Percentiles rank a stretch among this genome's conserved stretches.
These are phyloP conservation scores for Suhomyces guaymorum DNA, from an alignment of 1,139 yeast genomes.

Conservation along the genomic window DNA sequence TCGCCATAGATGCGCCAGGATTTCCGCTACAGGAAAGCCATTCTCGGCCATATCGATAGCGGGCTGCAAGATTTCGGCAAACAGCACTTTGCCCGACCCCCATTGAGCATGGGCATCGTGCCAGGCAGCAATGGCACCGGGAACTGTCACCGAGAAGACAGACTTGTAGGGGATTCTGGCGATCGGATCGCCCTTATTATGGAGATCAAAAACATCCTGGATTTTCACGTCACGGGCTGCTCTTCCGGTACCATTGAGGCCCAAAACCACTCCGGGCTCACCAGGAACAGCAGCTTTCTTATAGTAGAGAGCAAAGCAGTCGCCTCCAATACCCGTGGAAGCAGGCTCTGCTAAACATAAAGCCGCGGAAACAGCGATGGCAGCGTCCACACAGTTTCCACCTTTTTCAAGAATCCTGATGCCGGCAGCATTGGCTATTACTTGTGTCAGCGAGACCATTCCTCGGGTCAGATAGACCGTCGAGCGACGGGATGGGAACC, in stretches of 20 bases:
- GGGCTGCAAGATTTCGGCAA: constrained; percentile 63
- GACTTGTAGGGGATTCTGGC: constrained; percentile 48
- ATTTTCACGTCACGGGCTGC: constrained; percentile 56
- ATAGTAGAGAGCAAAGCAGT: constrained; percentile 69
- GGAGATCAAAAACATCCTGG: constrained; percentile 48
- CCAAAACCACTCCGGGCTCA: constrained; percentile 61
- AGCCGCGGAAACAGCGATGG: constrained; percentile 78
- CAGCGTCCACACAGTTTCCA: constrained; percentile 82
- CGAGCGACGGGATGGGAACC: constrained; percentile 64
- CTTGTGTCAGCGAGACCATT: constrained; percentile 74
- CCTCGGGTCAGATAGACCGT: constrained; percentile 77
- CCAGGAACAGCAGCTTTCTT: constrained; percentile 40
- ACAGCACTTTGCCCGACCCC: constrained; percentile 70
- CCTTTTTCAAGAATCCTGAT: constrained; percentile 63
- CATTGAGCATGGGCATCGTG: constrained; percentile 63
- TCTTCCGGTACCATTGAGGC: constrained; percentile 78
- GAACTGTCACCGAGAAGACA: constrained; percentile 65
- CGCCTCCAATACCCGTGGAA: constrained; percentile 85
- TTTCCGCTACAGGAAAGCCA: constrained; percentile 66
- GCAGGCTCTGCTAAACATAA: constrained; percentile 72
- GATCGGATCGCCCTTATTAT: constrained; percentile 42
- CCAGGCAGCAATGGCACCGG: constrained; percentile 83
- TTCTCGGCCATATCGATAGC: constrained; percentile 69
- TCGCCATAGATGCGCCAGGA: constrained; percentile 58
- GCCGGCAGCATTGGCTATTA: constrained; percentile 78